Conservation (phyloP, 2,329 filamentous ascomycete genomes). For the Arthrobotrys iridis region DNA sequence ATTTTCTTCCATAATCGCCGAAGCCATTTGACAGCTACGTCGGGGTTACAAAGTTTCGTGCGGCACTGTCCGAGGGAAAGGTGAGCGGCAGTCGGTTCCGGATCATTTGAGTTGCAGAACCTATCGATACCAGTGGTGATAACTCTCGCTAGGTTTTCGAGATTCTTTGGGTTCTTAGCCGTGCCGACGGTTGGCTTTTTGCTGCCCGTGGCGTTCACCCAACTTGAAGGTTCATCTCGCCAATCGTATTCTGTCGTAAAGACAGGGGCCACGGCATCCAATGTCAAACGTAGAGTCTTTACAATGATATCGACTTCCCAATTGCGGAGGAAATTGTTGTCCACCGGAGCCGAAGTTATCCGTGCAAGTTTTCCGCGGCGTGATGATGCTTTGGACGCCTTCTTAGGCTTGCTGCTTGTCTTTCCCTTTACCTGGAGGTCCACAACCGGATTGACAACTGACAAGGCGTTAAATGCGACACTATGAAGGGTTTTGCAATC, state of each 20-base stretch:
- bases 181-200: slow-evolving; percentile 13
- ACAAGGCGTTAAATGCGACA: slow-evolving; percentile 48
- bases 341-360: slow-evolving; percentile 37
- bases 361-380: slow-evolving; percentile 35
- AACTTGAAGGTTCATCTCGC: background rate
- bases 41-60: slow-evolving; percentile 48
- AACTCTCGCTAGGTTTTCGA: slow-evolving; percentile 39
- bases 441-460: slow-evolving; percentile 35
- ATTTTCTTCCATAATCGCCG: slow-evolving; percentile 53
- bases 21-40: slow-evolving; percentile 35
- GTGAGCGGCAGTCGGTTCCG: slow-evolving; percentile 29
- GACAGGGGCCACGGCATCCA: slow-evolving; percentile 19
- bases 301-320: slow-evolving; percentile 41
- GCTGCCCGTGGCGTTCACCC: background rate
- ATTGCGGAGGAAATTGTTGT: slow-evolving; percentile 36
- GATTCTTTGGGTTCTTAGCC: slow-evolving; percentile 29
- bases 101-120: slow-evolving; percentile 42
- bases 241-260: slow-evolving; percentile 45
- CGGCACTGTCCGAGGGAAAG: slow-evolving; percentile 34
- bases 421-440: slow-evolving; percentile 34
- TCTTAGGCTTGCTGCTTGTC: background rate
- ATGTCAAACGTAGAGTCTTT: slow-evolving; percentile 21
- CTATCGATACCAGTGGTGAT: slow-evolving; percentile 41
- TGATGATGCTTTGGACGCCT: background rate
- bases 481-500: slow-evolving; percentile 53